Evolutionary conservation across 306 rosid species (phyloP).

Genomic region (Heteromeles arbutifolia): DNA sequence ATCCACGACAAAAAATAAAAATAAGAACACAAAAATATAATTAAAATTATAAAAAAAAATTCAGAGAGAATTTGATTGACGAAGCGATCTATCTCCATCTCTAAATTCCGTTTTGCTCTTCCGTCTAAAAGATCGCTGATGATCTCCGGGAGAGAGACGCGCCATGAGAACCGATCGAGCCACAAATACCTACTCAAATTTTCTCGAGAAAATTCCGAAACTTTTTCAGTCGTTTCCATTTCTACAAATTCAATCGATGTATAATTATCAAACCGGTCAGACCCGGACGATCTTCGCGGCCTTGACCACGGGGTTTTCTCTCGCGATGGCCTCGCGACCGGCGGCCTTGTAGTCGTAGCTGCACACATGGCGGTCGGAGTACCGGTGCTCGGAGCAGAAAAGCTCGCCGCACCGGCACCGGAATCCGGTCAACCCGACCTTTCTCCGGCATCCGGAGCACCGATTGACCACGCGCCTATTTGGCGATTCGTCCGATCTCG

Average conservation of each 20-base stretch:
- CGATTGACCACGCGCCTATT: slow-evolving; percentile 63
- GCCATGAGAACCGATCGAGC: slow-evolving; percentile 22
- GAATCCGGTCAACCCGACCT: slow-evolving; percentile 87
- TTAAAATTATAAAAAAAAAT: slow-evolving; percentile 28
- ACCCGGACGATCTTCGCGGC: slow-evolving; percentile 86
- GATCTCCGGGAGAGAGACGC: slow-evolving; percentile 25
- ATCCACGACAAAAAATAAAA: not conserved
- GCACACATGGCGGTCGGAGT: slow-evolving; percentile 95
- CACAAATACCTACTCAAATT: slow-evolving; percentile 10
- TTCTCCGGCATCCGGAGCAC: slow-evolving; percentile 72
- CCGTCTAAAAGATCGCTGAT: slow-evolving; percentile 9
- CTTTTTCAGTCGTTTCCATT: not conserved
- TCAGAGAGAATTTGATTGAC: slow-evolving; percentile 37
- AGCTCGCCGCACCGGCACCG: slow-evolving; percentile 95
- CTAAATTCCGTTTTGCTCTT: not conserved
- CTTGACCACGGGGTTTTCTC: slow-evolving; percentile 84
- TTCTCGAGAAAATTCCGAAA: not conserved
- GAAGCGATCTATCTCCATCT: slow-evolving; percentile 16
- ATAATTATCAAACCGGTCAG: slow-evolving; percentile 22
- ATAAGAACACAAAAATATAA: not conserved
- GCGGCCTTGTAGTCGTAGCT: slow-evolving; percentile 81
- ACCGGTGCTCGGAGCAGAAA: slow-evolving; percentile 80
- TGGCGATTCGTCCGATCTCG: slow-evolving; percentile 27
- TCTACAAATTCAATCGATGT: slow-evolving; percentile 12
- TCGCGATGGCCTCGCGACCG: slow-evolving; percentile 83